Evolutionary conservation across 208 protist species (phyloP).

Genomic region (Crithidia brevicula): DNA sequence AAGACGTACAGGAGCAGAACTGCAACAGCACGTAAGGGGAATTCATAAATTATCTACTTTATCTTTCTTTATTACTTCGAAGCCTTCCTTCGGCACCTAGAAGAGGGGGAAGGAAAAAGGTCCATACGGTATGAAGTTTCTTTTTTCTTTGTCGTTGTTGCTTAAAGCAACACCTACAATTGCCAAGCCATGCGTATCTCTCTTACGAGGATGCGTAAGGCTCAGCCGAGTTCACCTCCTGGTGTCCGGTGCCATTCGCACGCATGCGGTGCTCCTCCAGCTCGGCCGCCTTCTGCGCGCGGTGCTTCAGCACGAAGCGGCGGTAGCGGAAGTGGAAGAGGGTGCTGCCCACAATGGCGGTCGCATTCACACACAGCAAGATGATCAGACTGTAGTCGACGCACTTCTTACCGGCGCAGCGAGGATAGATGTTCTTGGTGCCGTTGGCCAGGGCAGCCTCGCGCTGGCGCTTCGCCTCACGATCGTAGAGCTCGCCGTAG

Average conservation of each 20-base stretch:
- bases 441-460: constrained; percentile 19
- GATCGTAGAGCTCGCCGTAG: constrained; percentile 68
- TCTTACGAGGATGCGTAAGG: not conserved
- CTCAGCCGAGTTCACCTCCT: not conserved
- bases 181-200: not conserved
- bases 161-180: too few species aligned
- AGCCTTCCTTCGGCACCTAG: too few species aligned
- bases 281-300: constrained; percentile 11
- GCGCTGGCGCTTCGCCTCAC: constrained; percentile 43
- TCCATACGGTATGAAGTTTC: too few species aligned
- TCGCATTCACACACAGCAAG: constrained; percentile 51
- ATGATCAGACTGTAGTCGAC: constrained; percentile 48
- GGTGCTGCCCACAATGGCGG: constrained; percentile 38
- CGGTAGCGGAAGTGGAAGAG: constrained; percentile 59
- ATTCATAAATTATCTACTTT: too few species aligned
- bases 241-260: not conserved
- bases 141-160: too few species aligned
- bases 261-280: not conserved
- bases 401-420: constrained; percentile 46
- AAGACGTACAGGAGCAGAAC: not conserved
- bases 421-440: constrained; percentile 34
- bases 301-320: constrained; percentile 39
- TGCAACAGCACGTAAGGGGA: too few species aligned
- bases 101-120: too few species aligned
- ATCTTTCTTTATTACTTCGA: too few species aligned